Percentiles rank a stretch among this genome's conserved stretches.
phyloP scores from a whole-genome alignment of 805 yeast species.

The Hermanozyma aechmeae region DNA sequence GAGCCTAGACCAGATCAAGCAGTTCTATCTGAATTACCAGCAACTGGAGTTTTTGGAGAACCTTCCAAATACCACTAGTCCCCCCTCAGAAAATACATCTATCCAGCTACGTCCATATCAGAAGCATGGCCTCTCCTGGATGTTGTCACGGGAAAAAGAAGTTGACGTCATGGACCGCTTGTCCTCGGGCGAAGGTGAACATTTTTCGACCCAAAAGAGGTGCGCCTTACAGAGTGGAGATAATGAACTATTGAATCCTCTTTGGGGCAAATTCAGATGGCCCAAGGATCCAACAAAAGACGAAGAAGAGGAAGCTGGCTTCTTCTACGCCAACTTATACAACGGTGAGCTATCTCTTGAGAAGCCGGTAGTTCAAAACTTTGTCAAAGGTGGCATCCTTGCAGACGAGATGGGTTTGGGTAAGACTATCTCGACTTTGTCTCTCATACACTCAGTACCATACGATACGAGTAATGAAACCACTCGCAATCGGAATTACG shows the following conservation, averaged over 20 bases:
- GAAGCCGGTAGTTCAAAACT: slow-evolving; percentile 54
- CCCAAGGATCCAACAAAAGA: slow-evolving; percentile 39
- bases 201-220: slow-evolving; percentile 19
- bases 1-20: slow-evolving; percentile 63
- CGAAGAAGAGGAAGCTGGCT: slow-evolving; percentile 6
- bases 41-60: slow-evolving; percentile 44
- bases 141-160: slow-evolving; percentile 72
- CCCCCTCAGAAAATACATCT: slow-evolving; percentile 38
- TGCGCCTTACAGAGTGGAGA: slow-evolving; percentile 18
- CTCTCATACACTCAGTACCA: slow-evolving; percentile 62
- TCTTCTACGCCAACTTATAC: slow-evolving; percentile 69
- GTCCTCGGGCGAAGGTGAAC: slow-evolving; percentile 10
- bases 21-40: slow-evolving; percentile 67
- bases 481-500: slow-evolving; percentile 34
- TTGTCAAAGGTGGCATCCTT: slow-evolving; percentile 72
- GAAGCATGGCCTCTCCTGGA: slow-evolving; percentile 80
- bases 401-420: slow-evolving; percentile 98
- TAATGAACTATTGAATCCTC: slow-evolving; percentile 62
- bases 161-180: slow-evolving; percentile 32
- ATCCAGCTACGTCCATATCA: slow-evolving; percentile 68
- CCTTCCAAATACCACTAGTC: slow-evolving; percentile 56
- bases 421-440: slow-evolving; percentile 76
- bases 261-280: slow-evolving; percentile 78
- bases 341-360: slow-evolving; percentile 69
- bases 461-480: slow-evolving; percentile 25